Evolutionary conservation across 495 filamentous ascomycete species (phyloP).

Genomic region (Penicillium canescens): DNA sequence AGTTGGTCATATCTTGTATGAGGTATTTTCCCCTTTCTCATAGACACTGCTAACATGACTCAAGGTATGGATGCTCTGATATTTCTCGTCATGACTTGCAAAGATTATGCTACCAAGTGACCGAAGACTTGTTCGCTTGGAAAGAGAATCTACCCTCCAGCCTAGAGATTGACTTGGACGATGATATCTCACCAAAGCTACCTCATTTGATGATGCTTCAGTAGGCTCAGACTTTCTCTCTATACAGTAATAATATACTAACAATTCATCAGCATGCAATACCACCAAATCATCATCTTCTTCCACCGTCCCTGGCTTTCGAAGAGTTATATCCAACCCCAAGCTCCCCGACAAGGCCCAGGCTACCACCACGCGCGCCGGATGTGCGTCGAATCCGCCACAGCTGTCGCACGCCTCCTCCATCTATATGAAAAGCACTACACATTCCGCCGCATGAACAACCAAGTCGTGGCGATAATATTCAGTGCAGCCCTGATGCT

Average conservation of each 20-base stretch:
- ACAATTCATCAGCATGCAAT: slow-evolving; percentile 49
- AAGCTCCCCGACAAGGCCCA: slow-evolving; percentile 42
- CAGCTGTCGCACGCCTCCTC: slow-evolving; percentile 44
- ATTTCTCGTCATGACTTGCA: slow-evolving; percentile 48
- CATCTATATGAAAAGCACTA: slow-evolving; percentile 51
- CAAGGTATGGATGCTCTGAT: slow-evolving; percentile 46
- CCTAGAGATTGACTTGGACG: slow-evolving; percentile 41
- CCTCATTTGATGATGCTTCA: slow-evolving; percentile 52
- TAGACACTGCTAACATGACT: slow-evolving; percentile 13
- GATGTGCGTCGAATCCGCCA: slow-evolving; percentile 51
- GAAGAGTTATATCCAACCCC: slow-evolving; percentile 49
- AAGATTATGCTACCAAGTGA: slow-evolving; percentile 42
- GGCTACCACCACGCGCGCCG: slow-evolving; percentile 48
- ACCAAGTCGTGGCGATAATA: slow-evolving; percentile 50
- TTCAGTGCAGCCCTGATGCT: slow-evolving; percentile 53
- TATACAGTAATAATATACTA: background rate
- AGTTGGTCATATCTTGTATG: slow-evolving; percentile 49
- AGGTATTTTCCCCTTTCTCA: background rate
- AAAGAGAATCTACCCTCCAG: slow-evolving; percentile 44
- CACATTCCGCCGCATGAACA: slow-evolving; percentile 52
- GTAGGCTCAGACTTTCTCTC: slow-evolving; percentile 23
- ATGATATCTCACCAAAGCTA: slow-evolving; percentile 36
- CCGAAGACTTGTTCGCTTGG: slow-evolving; percentile 48
- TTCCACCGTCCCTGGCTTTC: slow-evolving; percentile 53
- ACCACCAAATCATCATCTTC: slow-evolving; percentile 53